Percentiles rank a stretch among this genome's conserved stretches.
Conservation (phyloP, 108 stramenopile genomes). For the Seminavis robusta region DNA sequence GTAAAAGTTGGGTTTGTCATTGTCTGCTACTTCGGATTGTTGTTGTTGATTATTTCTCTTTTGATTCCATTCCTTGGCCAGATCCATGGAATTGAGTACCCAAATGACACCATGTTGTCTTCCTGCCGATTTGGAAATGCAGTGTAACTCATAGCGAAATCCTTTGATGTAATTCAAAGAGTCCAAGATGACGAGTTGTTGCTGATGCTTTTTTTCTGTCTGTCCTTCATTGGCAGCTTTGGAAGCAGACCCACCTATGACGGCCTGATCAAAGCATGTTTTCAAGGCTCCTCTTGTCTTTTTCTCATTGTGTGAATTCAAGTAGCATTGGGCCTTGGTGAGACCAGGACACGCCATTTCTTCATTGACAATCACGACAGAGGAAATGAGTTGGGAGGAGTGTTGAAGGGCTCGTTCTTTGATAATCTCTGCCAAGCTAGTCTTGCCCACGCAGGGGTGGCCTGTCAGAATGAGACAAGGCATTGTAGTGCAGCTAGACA, state of each 20-base stretch:
- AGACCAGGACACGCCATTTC: slow-evolving; percentile 51
- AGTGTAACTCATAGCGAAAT: slow-evolving; percentile 86
- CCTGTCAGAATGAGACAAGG: slow-evolving; percentile 79
- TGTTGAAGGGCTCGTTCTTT: slow-evolving; percentile 64
- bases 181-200: slow-evolving; percentile 76
- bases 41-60: slow-evolving; percentile 1
- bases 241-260: slow-evolving; percentile 13
- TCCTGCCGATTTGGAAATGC: slow-evolving; percentile 76
- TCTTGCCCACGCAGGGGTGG: slow-evolving; percentile 79
- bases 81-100: slow-evolving; percentile 51
- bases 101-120: slow-evolving; percentile 79
- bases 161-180: slow-evolving; percentile 91
- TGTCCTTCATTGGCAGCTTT: background rate
- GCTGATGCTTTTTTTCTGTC: background rate
- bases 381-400: background rate
- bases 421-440: slow-evolving; percentile 64
- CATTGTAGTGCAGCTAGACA: no score
- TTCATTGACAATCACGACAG: slow-evolving; percentile 61
- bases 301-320: slow-evolving; percentile 64
- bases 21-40: background rate
- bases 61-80: slow-evolving; percentile 53
- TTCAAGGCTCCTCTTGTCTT: slow-evolving; percentile 75
- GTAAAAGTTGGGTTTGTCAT: slow-evolving; percentile 13
- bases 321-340: slow-evolving; percentile 62
- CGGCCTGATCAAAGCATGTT: slow-evolving; percentile 60